Base-by-base conservation (phyloP, 2,329 filamentous ascomycete species). In the Xylariales sp. region DNA sequence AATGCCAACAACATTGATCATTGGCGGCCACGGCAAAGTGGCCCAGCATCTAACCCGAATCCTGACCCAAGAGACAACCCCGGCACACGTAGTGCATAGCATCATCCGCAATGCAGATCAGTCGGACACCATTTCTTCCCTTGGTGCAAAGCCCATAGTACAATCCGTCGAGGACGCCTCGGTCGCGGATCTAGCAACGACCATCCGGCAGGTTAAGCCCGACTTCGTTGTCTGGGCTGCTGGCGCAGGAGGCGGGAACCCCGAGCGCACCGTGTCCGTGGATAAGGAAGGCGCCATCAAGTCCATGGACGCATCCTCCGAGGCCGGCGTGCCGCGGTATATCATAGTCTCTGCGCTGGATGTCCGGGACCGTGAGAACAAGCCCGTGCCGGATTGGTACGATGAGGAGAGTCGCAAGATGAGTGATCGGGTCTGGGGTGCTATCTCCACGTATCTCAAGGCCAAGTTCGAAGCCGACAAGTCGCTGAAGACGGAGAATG, bases 261-360 rank as follows among this genome's bases (percentile, higher is more conserved):
- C 65, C 2, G 62, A 63, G 27, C 58, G 69, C 18, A 71, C 69
- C 12, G 52, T 59, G 22, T 57, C 60, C 12, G 68, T 74, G 19
- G 70, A 74, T 49, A 53, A 63, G 20, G 63, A 68, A 40, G 69
- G 63, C 10, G 70, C 69, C 4, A 65, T 72, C 44, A 60, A 61
- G 43, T 59, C 59, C 46, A 70, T 73, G 55, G 64, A 71, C 27
- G 70, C 70, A 2, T 59, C 66, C 2, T 62, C 63, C 4, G 52
- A 59, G 10, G 60, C 63, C 7, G 31, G 36, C 10, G 61, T 64
- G 1, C 68, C 62, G 44, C 56, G 69, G n/a, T 69, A 69, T 45
- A 56, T 74, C 42, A 63, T 67, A 37, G 61, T 73, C 40, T 69
- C 65, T 6, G 68, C 70, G 1, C 51, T 71, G 1, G 64, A 71